Base-by-base conservation (phyloP, 768 basidiomycete genomes). In the Kwoniella bestiolae region DNA sequence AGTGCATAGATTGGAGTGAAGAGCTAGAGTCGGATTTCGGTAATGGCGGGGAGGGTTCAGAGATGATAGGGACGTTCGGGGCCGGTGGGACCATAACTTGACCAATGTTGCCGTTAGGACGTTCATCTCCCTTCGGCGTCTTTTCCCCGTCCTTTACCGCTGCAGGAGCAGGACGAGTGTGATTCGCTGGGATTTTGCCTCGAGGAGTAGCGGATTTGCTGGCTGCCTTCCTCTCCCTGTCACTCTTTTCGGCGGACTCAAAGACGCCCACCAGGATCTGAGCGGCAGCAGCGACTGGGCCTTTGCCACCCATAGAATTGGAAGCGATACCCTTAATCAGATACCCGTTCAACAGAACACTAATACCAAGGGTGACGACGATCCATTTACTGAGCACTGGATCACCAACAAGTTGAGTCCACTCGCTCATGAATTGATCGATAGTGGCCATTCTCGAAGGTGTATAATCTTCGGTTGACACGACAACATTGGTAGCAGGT, bases 361-460 rank as follows among this genome's bases (percentile, higher is more conserved):
- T 91, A 65, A 95, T 85, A 2, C 88, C 90, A 25, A 99, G 86
- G 16, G 91, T 85, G 61, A 91, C 85, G 53, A 97, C 91, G 77
- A 98, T 94, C 90, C 92, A 94, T 83, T 98, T 98, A 74, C 87
- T 89, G 67, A 98, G 82, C 56, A 97, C 87, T 1, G 95, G 95
- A 76, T 99, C 95, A 38, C 93, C 93, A 56, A 97, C 92, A 69
- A 97, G 88, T 14, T 84, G 83, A 8, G 92, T 91, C 94, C 94
- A 97, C 3, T 87, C 85, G 46, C 87, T 87, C 90, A 96, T 91
- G 84, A 94, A 94, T 66, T 86, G 85, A 65, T 94, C 92, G 59
- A 95, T 83, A 23, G 86, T 82, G 63, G 88, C 87, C 73, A 82
- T 75, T 12, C 74, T 57, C 3, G 73, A 74, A 16, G 71, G 66